Conservation (phyloP, 257 asterid species). For the Solanum dulcamara region DNA sequence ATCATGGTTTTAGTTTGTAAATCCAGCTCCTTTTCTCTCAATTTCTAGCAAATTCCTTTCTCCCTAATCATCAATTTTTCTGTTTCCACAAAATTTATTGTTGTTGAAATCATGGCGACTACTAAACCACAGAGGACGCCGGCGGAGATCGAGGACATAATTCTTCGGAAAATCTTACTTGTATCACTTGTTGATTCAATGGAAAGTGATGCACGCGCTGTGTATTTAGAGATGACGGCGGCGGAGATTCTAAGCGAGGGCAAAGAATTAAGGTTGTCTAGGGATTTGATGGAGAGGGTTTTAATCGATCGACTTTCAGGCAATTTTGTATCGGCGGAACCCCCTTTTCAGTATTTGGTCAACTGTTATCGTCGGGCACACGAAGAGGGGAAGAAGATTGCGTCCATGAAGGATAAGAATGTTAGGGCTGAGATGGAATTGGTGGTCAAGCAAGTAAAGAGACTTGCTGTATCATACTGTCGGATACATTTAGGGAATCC, state of each 20-base stretch:
- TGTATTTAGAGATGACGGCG: conserved; percentile 66
- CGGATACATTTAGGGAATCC: conserved; percentile 75
- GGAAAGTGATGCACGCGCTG: conserved; percentile 60
- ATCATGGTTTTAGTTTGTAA: background rate
- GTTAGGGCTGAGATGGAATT: conserved; percentile 57
- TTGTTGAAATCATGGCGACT: conserved; percentile 49
- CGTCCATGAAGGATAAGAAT: conserved; percentile 59
- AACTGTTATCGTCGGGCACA: conserved; percentile 67
- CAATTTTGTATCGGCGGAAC: conserved; percentile 49
- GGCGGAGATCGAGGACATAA: conserved; percentile 83
- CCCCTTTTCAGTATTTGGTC: conserved; percentile 61
- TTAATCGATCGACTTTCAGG: conserved; percentile 79
- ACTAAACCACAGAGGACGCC: conserved; percentile 49
- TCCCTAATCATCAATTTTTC: background rate
- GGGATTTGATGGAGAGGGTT: conserved; percentile 78
- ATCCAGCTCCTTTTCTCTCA: background rate
- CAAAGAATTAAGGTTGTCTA: conserved; percentile 47
- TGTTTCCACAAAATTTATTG: background rate
- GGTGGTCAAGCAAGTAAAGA: conserved; percentile 63
- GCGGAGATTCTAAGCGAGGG: conserved; percentile 88
- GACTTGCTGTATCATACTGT: conserved; percentile 57
- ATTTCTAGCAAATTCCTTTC: background rate
- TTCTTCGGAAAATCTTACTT: conserved; percentile 69
- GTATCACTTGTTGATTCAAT: conserved; percentile 61
- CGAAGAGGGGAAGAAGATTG: conserved; percentile 72